Conservation (phyloP, 1,284 basidiomycete species). For the Fomitopsis pinicola region DNA sequence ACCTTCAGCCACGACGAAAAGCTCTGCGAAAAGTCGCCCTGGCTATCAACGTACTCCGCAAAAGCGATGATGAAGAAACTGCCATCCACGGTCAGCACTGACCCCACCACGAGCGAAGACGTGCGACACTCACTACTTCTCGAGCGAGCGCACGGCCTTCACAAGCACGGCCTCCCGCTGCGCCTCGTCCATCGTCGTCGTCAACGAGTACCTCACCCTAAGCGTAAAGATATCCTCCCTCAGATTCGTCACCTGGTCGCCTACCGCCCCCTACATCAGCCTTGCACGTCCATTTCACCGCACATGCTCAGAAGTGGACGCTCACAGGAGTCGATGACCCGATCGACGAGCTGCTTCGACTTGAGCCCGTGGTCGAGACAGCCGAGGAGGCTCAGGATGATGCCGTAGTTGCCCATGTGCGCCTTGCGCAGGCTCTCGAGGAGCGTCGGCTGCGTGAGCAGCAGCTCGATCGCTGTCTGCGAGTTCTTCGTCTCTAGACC, state of each 20-base stretch:
- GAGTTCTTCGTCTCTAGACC: slow-evolving; percentile 57
- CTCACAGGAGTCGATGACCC: slow-evolving; percentile 85
- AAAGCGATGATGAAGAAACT: slow-evolving; percentile 97
- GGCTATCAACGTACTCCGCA: slow-evolving; percentile 83
- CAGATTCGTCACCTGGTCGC: slow-evolving; percentile 86
- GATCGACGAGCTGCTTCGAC: slow-evolving; percentile 84
- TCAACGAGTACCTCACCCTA: slow-evolving; percentile 82
- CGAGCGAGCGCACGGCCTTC: slow-evolving; percentile 67
- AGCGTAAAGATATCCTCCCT: slow-evolving; percentile 85
- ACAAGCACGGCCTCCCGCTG: slow-evolving; percentile 52
- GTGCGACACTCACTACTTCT: slow-evolving; percentile 65
- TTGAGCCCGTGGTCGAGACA: slow-evolving; percentile 81
- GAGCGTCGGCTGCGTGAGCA: slow-evolving; percentile 75
- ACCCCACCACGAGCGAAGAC: background rate
- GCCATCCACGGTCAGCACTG: background rate
- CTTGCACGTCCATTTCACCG: background rate
- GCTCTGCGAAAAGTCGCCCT: slow-evolving; percentile 59
- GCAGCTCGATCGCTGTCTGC: slow-evolving; percentile 77
- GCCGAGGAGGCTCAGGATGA: slow-evolving; percentile 86
- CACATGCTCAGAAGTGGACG: slow-evolving; percentile 5
- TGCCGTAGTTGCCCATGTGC: slow-evolving; percentile 85
- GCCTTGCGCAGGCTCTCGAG: slow-evolving; percentile 85
- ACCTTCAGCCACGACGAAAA: slow-evolving; percentile 90
- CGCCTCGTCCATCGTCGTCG: slow-evolving; percentile 59
- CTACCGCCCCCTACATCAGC: slow-evolving; percentile 28